Conservation (phyloP, 371 early-diverging fungal genomes). For the Blakeslea trispora region DNA sequence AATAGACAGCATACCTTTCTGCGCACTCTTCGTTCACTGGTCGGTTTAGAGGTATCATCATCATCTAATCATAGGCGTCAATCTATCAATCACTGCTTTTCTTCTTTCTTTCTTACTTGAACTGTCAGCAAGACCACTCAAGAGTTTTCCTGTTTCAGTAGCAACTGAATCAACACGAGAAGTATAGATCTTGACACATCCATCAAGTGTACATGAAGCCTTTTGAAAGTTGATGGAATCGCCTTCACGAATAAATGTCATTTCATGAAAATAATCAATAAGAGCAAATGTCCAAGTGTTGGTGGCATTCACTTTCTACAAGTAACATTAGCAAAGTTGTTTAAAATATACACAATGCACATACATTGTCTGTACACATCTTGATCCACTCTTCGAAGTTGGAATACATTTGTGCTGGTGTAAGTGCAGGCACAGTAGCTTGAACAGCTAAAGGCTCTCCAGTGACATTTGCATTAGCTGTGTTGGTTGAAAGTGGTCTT, state of each 20-base stretch:
- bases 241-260: conserved; percentile 92
- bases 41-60: conserved; percentile 52
- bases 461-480: too few relatives aligned
- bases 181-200: conserved; percentile 98
- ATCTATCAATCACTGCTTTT: too few relatives aligned
- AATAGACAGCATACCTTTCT: too few relatives aligned
- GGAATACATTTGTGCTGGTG: conserved; percentile 54
- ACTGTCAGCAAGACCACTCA: conserved; percentile 84
- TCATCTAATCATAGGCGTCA: too few relatives aligned
- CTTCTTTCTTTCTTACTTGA: conserved; percentile 36
- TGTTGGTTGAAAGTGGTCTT: too few relatives aligned
- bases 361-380: conserved; percentile 94
- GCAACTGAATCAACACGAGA: conserved; percentile 99
- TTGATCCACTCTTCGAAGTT: conserved; percentile 97
- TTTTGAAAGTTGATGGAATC: conserved; percentile 99
- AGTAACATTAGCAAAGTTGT: not conserved
- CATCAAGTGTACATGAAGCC: conserved; percentile 98
- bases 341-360: not conserved
- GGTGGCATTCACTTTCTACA: conserved; percentile 94
- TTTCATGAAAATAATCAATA: conserved; percentile 98
- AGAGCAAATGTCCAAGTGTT: conserved; percentile 98
- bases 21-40: conserved; percentile 39
- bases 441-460: conserved; percentile 1
- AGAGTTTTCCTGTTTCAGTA: conserved; percentile 91
- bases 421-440: conserved; percentile 25